Evolutionary conservation across 1,284 basidiomycete species (phyloP).

Genomic region (Boletus austroedulis): DNA sequence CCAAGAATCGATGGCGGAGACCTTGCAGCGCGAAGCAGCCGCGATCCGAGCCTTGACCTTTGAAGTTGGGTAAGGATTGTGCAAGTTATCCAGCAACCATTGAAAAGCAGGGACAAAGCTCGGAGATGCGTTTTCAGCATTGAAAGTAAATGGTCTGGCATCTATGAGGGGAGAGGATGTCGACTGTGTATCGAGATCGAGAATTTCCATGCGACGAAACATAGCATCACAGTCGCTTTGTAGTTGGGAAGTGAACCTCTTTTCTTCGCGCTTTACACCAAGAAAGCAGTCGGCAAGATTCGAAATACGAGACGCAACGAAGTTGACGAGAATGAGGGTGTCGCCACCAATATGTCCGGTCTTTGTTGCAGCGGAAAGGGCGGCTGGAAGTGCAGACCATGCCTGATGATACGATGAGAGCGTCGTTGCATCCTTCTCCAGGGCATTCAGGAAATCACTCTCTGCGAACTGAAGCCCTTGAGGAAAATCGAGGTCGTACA

Average conservation of each 20-base stretch:
- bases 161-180: not conserved
- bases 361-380: not conserved
- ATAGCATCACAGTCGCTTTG: constrained; percentile 11
- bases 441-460: constrained; percentile 1
- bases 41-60: constrained; percentile 20
- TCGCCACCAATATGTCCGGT: not conserved
- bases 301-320: constrained; percentile 8
- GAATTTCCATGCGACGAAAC: constrained; percentile 2
- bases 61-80: constrained; percentile 51
- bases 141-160: no score
- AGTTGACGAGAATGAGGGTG: not conserved
- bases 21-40: not conserved
- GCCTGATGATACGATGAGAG: constrained; percentile 7
- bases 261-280: not conserved
- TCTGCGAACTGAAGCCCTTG: constrained; percentile 6
- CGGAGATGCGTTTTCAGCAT: fast-evolving
- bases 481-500: constrained; percentile 3
- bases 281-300: constrained; percentile 11
- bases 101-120: not conserved
- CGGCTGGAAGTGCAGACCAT: constrained; percentile 1
- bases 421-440: not conserved
- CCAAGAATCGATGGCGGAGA: constrained; percentile 44
- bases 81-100: constrained; percentile 46
- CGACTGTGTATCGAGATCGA: not conserved
- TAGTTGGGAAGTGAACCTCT: not conserved